A percentile compares a stretch with the other conserved stretches of the same genome.
phyloP scores from a whole-genome alignment of 1,284 basidiomycete genomes.

The Pseudozyma hubeiensis region DNA sequence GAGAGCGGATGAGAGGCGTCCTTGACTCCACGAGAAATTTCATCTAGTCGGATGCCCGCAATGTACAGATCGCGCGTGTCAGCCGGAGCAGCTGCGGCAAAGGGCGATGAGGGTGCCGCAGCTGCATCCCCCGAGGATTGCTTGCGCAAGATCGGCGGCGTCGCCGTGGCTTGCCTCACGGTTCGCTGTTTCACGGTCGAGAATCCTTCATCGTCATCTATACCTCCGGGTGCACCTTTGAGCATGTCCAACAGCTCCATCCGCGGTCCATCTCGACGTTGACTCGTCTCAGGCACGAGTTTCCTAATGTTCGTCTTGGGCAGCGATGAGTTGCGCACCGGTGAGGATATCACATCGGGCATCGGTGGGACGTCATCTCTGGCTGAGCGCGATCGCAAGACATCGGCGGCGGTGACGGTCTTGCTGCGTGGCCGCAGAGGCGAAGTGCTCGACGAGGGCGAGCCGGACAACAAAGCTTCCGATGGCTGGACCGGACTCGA shows the following conservation, averaged over 20 bases:
- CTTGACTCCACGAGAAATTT: constrained; percentile 35
- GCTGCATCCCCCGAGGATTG: constrained; percentile 8
- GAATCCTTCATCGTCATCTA: constrained; percentile 8
- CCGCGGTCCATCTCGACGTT: constrained; percentile 25
- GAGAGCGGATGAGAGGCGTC: constrained; percentile 44
- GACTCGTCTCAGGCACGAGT: constrained; percentile 31
- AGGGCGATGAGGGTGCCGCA: constrained; percentile 1
- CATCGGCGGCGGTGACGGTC: constrained; percentile 39
- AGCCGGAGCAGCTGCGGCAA: background rate
- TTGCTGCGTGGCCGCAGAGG: constrained; percentile 25
- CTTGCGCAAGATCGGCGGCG: constrained; percentile 5
- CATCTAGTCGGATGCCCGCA: constrained; percentile 42
- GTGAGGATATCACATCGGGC: constrained; percentile 7
- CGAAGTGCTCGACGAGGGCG: constrained; percentile 10
- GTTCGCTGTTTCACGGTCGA: constrained; percentile 12
- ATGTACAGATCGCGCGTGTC: constrained; percentile 14
- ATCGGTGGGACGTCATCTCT: constrained; percentile 2
- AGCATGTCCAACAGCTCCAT: constrained; percentile 27
- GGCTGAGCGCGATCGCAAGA: constrained; percentile 11
- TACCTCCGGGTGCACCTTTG: constrained; percentile 7
- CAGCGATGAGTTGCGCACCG: constrained; percentile 18
- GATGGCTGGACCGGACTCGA: constrained; percentile 12
- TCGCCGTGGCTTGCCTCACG: too few species aligned
- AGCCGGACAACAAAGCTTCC: constrained; percentile 1
- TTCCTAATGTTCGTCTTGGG: constrained; percentile 4